Conservation (phyloP, 306 rosid species). For the Cucumis sativus region DNA sequence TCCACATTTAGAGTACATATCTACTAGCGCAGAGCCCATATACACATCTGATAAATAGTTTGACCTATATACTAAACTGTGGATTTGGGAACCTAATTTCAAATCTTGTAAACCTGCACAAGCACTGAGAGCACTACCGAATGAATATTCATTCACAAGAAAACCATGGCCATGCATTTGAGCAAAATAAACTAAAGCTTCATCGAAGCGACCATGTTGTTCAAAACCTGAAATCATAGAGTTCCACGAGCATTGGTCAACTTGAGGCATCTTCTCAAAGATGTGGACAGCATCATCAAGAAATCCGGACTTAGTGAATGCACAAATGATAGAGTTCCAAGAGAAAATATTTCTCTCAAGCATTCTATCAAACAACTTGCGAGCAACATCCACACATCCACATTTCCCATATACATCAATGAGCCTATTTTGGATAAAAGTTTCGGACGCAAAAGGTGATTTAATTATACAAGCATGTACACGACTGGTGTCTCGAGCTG, state of each 20-base stretch:
- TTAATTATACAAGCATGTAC: constrained; percentile 7
- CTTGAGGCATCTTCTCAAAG: constrained; percentile 6
- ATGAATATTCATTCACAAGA: constrained; percentile 5
- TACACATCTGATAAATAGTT: constrained; percentile 5
- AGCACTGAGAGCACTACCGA: constrained; percentile 14
- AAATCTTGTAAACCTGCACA: constrained; percentile 11
- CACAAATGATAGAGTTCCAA: constrained; percentile 12
- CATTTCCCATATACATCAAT: constrained; percentile 15
- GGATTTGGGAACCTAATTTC: constrained; percentile 12
- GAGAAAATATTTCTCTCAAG: constrained; percentile 11
- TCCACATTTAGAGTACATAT: constrained; percentile 14
- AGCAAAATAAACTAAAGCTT: constrained; percentile 9
- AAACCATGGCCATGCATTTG: neutral
- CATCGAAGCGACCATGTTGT: neutral
- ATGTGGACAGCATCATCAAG: constrained; percentile 2
- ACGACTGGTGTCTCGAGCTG: neutral
- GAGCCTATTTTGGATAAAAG: constrained; percentile 9
- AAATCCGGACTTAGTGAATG: constrained; percentile 1
- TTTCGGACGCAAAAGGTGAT: neutral
- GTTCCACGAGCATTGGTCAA: constrained; percentile 12
- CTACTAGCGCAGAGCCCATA: constrained; percentile 11
- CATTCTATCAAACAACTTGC: constrained; percentile 9
- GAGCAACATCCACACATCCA: constrained; percentile 7
- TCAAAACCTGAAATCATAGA: constrained; percentile 10
- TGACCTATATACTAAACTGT: neutral